Base-by-base conservation (phyloP, 345 rosid genomes). In the Anacardium occidentale region DNA sequence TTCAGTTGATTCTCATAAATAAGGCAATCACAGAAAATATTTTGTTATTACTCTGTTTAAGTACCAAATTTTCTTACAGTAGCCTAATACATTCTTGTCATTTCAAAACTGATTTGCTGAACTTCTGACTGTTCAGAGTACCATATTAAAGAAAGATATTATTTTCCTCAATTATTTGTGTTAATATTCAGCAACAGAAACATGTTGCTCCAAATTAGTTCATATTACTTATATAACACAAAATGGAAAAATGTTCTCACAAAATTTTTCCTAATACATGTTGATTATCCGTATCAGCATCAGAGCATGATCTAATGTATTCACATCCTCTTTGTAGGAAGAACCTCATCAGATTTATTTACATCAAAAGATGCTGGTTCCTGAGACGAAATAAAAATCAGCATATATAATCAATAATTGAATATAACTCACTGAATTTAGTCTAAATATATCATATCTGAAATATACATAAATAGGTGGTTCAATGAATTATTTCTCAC, bases 291-390 rank as follows among this genome's bases (percentile, higher is more conserved):
- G 40, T 65, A 58, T 42, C 34, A 25, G 47, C 70, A 15, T 47
- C 34, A 79, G 54, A 26, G 26, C 21, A 64, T 57, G 6, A 7
- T 37, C 18, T 66, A 72, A 22, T 64, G 47, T 47, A 60, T 75
- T 55, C 24, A 83, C 48, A 29, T 53, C 68, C 86, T 81, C 76
- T 75, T 81, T 29, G 80, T 66, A 20, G 72, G 64, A 53, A 70
- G 77, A 69, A 78, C 78, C 50, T 81, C 70, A 37, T 66, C 62
- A 25, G 72, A 0, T 56, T 66, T 3, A 26, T 34, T 83, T 70
- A 79, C 89, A 61, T 77, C 65, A 34, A 62, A 74, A 21, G 81
- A 73, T 76, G 79, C 62, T 22, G 90, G 84, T 79, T 84, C 77
- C 96, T 88, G 84, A 74, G 73, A 81, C 24, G 63, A 62, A 44